These are phyloP conservation scores for Huntiella decipiens DNA, from an alignment of 2,329 filamentous ascomycete genomes.

Conservation along the genomic window DNA sequence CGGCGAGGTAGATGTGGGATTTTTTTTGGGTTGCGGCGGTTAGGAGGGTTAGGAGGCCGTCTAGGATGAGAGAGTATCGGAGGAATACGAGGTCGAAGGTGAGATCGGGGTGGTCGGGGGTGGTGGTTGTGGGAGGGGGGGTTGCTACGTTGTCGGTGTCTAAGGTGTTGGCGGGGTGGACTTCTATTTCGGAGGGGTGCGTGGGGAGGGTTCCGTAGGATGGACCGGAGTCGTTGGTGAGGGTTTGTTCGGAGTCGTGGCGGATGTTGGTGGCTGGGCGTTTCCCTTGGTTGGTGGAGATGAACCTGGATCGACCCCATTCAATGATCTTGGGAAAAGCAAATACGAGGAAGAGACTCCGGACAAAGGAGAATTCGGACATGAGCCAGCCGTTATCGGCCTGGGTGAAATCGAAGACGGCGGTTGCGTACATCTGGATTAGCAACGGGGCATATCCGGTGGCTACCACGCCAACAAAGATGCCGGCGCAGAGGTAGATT, in stretches of 20 bases:
- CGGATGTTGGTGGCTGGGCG: constrained; percentile 1
- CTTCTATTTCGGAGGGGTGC: constrained; percentile 23
- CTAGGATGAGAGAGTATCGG: constrained; percentile 43
- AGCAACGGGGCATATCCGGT: constrained; percentile 48
- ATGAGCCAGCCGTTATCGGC: constrained; percentile 37
- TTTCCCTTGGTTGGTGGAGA: neutral
- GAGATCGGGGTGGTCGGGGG: constrained; percentile 22
- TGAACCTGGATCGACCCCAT: constrained; percentile 19
- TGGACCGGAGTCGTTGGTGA: constrained; percentile 1
- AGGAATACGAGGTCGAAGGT: constrained; percentile 50
- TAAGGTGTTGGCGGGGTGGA: constrained; percentile 22
- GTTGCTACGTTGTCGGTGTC: constrained; percentile 22
- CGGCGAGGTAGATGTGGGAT: constrained; percentile 53
- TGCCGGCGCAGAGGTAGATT: constrained; percentile 42
- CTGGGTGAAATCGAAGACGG: constrained; percentile 34
- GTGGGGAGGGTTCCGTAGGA: constrained; percentile 17
- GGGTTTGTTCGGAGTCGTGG: constrained; percentile 2
- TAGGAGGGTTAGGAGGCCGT: constrained; percentile 43
- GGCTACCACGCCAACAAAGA: constrained; percentile 47
- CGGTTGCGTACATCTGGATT: constrained; percentile 39
- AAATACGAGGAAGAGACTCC: constrained; percentile 34
- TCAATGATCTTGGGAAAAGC: constrained; percentile 34
- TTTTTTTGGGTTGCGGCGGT: constrained; percentile 40
- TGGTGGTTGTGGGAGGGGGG: constrained; percentile 16
- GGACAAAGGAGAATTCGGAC: constrained; percentile 34